These are phyloP conservation scores for Pseudogymnoascus pannorum DNA, from an alignment of 2,329 filamentous ascomycete genomes.

Conservation along the genomic window DNA sequence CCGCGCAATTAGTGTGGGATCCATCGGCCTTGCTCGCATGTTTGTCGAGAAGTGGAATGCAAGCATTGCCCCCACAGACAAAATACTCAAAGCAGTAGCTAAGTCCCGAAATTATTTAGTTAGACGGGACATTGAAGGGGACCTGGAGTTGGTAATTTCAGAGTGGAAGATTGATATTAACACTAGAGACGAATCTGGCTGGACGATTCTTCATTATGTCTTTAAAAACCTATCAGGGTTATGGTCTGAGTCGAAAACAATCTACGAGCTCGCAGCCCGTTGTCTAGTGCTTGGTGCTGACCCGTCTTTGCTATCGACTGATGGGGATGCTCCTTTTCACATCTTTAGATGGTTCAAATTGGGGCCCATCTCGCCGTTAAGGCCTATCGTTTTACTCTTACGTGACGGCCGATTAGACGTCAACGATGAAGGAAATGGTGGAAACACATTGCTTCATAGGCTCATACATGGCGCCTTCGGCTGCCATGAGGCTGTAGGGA, in stretches of 20 bases:
- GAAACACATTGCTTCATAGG: background rate
- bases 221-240: background rate
- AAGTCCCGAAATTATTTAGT: background rate
- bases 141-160: background rate
- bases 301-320: background rate
- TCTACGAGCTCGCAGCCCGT: background rate
- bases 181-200: background rate
- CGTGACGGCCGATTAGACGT: background rate
- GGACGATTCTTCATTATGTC: background rate
- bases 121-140: background rate
- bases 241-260: background rate
- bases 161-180: background rate
- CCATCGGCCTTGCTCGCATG: background rate
- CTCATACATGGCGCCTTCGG: background rate
- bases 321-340: background rate
- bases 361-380: background rate
- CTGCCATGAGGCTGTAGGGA: background rate
- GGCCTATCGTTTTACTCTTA: background rate
- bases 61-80: background rate
- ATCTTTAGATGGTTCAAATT: background rate
- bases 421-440: background rate
- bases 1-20: background rate
- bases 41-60: background rate
- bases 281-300: background rate
- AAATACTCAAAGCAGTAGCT: background rate